Evolutionary conservation across 1,284 basidiomycete species (phyloP), one percentile per base, ranked within the genome.

Genomic region (Erythrobasidium hasegawianum): DNA sequence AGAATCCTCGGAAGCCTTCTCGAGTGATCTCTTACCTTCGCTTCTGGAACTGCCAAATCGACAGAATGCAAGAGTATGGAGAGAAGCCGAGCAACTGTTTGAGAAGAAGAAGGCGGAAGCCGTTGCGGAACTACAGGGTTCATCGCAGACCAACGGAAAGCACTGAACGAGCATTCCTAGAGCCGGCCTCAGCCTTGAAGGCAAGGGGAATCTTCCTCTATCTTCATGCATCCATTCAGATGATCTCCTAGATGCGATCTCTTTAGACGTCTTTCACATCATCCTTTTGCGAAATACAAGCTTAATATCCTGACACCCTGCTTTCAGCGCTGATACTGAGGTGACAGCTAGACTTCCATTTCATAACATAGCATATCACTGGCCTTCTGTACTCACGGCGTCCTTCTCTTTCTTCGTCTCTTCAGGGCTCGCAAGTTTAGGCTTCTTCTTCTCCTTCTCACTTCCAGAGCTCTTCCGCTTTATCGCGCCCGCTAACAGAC

Each of bases 1-100:
- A 58, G 96, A 99, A 79, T 88, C 94, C 4, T 95, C 91, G 0
- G 95, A 99, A 79, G 93, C 95, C 75, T 99, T 98, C 81, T 93
- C 90, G 74, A 76, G 80, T 18, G 93, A 97, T 79, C 82, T 98
- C 38, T 80, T 98, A 40, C 93, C 94, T 8, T 90, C 91, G 16
- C 78, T 97, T 69, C 78, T 93, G 41, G 83, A 89, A 75, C 84
- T 94, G 70, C 89, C 72, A 1, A 78, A 85, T 67, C 80, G 88
- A 68, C 73, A 81, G 64, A 82, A 76, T 0, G 87, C 87, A 33
- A 83, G 85, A 14, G 91, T 97, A 5, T 97, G 95, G 95, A 83
- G 82, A 26, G 87, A 95, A 68, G 94, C 95, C 1, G 88, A 97
- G 80, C 85, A 83, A 76, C 79, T 97, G 61, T 97, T 88, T 83